Conservation (phyloP, 179 eudicot genomes). For the Patellifolia procumbens region DNA sequence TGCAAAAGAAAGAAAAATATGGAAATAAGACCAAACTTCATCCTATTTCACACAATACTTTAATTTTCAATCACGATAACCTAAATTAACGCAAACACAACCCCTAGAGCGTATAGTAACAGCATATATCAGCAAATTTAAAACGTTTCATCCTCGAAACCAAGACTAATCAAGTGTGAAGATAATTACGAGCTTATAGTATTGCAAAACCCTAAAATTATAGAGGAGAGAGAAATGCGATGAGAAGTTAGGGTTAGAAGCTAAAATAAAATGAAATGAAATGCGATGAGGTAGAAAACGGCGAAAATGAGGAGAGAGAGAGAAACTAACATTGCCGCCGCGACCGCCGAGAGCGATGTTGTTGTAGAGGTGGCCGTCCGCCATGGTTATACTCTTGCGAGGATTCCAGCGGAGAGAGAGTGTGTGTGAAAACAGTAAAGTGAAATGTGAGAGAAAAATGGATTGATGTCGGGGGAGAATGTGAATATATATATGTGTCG, state of each 20-base stretch:
- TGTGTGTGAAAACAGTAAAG: neutral
- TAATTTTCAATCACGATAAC: neutral
- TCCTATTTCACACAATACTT: neutral
- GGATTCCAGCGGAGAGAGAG: neutral
- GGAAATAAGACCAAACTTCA: neutral
- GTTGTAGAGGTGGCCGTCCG: constrained; percentile 80
- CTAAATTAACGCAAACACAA: neutral
- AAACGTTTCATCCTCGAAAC: neutral
- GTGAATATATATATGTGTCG: neutral
- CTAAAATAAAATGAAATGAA: neutral
- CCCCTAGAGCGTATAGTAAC: neutral
- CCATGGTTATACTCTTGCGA: constrained; percentile 35
- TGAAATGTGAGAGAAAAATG: neutral
- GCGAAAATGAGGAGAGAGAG: neutral
- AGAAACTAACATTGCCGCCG: constrained; percentile 73
- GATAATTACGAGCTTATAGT: too few species aligned
- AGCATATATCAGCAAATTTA: neutral
- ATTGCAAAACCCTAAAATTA: neutral
- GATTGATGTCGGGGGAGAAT: neutral
- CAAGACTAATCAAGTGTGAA: neutral
- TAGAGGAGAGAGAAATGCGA: too few species aligned
- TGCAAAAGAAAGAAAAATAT: neutral
- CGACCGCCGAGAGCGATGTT: constrained; percentile 89
- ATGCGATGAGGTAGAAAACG: neutral
- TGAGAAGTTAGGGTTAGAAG: constrained; percentile 31